A percentile compares a stretch with the other conserved stretches of the same genome.
Evolutionary conservation across 192 early-diverging fungal genomes (phyloP).

Genomic region (Powellomyces hirtus): DNA sequence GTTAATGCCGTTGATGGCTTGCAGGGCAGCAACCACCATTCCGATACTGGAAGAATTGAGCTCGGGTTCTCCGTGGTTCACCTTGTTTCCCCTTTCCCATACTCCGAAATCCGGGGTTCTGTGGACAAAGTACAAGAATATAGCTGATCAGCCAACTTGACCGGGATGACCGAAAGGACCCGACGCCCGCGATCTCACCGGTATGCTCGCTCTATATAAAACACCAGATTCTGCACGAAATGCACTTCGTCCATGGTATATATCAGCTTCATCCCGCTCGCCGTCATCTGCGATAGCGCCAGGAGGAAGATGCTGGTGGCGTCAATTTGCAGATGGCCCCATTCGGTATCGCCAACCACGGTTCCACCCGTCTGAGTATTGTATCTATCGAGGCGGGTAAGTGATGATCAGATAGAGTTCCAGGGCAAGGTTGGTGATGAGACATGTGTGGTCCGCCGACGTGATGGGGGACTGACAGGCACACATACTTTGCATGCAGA

Average conservation of each 20-base stretch:
- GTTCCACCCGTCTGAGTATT: constrained; percentile 79
- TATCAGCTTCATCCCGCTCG: constrained; percentile 69
- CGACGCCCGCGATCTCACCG: constrained; percentile 2
- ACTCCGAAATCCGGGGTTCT: constrained; percentile 85
- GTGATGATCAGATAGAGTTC: neutral
- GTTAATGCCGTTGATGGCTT: constrained; percentile 83
- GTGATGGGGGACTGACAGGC: neutral
- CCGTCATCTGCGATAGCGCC: constrained; percentile 80
- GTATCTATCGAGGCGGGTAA: constrained; percentile 42
- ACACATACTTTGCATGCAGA: constrained; percentile 75
- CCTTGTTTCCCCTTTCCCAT: constrained; percentile 88
- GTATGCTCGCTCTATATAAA: constrained; percentile 74
- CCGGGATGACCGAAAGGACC: neutral
- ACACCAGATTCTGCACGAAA: constrained; percentile 82
- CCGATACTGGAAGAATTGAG: constrained; percentile 86
- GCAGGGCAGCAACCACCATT: constrained; percentile 82
- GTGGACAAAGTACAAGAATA: constrained; percentile 13
- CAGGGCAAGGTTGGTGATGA: neutral
- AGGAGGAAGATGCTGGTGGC: constrained; percentile 82
- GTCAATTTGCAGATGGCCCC: constrained; percentile 90
- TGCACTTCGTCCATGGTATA: constrained; percentile 83
- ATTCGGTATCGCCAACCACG: constrained; percentile 79
- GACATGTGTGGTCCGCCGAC: neutral
- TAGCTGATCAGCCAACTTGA: neutral
- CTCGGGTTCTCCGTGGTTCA: constrained; percentile 82